Conservation (phyloP, 257 asterid genomes). For the Solanum habrochaites region DNA sequence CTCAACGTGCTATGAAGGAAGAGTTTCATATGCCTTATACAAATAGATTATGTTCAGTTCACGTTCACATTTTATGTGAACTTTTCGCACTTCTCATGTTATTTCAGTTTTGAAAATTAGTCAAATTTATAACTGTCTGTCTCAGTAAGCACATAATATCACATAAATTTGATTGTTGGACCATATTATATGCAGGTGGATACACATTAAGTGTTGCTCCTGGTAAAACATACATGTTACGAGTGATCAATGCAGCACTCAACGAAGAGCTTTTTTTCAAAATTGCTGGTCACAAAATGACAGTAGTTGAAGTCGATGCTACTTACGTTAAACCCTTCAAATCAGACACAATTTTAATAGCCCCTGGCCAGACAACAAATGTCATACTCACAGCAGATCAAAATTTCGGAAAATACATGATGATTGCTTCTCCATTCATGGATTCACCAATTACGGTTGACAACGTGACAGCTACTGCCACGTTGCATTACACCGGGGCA, state of each 20-base stretch:
- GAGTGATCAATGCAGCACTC: slow-evolving; percentile 85
- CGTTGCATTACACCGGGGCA: slow-evolving; percentile 63
- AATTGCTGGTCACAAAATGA: slow-evolving; percentile 73
- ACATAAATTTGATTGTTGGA: not conserved
- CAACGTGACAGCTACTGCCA: slow-evolving; percentile 78
- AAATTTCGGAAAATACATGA: slow-evolving; percentile 53
- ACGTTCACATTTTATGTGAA: not conserved
- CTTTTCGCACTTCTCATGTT: not conserved
- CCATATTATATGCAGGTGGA: slow-evolving; percentile 30
- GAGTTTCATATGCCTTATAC: not conserved
- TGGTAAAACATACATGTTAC: slow-evolving; percentile 68
- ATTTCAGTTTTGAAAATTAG: not conserved
- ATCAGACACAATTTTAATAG: slow-evolving; percentile 50
- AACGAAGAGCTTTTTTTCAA: slow-evolving; percentile 88
- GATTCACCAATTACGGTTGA: slow-evolving; percentile 61
- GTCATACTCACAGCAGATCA: slow-evolving; percentile 48
- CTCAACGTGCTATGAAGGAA: not conserved
- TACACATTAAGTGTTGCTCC: slow-evolving; percentile 48
- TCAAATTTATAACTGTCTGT: too few relatives aligned
- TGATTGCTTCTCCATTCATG: slow-evolving; percentile 70
- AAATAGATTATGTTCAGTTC: not conserved
- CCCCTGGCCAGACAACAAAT: slow-evolving; percentile 90
- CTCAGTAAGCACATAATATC: not conserved
- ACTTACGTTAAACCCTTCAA: slow-evolving; percentile 81
- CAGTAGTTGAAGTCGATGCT: slow-evolving; percentile 91